A percentile compares a stretch with the other conserved stretches of the same genome.
Conservation (phyloP, 495 filamentous ascomycete species). For the Aspergillus egyptiacus region DNA sequence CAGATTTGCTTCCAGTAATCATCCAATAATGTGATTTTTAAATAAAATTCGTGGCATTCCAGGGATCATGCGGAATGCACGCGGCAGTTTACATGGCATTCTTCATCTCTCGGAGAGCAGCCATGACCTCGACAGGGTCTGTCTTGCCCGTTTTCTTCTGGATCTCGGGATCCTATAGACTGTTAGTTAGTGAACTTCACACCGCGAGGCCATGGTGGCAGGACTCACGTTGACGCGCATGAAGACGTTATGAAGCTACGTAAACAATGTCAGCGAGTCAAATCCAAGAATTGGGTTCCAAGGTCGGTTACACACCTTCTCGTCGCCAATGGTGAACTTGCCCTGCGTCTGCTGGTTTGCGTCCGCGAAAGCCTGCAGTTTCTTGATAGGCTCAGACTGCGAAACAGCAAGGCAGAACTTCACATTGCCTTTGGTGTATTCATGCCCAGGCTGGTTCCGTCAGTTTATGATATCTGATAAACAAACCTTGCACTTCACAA, state of each 20-base stretch:
- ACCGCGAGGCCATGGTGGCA: background rate
- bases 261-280: slow-evolving; percentile 5
- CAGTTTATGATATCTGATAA: background rate
- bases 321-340: slow-evolving; percentile 94
- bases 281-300: background rate
- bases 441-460: slow-evolving; percentile 70
- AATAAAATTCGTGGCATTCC: too few species aligned
- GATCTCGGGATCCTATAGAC: slow-evolving; percentile 68
- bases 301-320: slow-evolving; percentile 61
- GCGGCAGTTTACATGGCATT: slow-evolving; percentile 11
- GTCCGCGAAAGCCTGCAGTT: slow-evolving; percentile 68
- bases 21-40: too few species aligned
- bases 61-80: too few species aligned
- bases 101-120: slow-evolving; percentile 84
- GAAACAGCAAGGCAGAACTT: slow-evolving; percentile 74
- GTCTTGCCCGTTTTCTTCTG: slow-evolving; percentile 79
- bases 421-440: slow-evolving; percentile 93
- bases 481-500: background rate
- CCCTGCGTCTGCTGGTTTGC: slow-evolving; percentile 84
- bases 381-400: slow-evolving; percentile 68
- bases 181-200: slow-evolving; percentile 3
- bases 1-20: too few species aligned
- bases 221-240: slow-evolving; percentile 76
- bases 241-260: slow-evolving; percentile 89
- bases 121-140: slow-evolving; percentile 82